Conservation (phyloP, 495 filamentous ascomycete species). For the Penicillium steckii region DNA sequence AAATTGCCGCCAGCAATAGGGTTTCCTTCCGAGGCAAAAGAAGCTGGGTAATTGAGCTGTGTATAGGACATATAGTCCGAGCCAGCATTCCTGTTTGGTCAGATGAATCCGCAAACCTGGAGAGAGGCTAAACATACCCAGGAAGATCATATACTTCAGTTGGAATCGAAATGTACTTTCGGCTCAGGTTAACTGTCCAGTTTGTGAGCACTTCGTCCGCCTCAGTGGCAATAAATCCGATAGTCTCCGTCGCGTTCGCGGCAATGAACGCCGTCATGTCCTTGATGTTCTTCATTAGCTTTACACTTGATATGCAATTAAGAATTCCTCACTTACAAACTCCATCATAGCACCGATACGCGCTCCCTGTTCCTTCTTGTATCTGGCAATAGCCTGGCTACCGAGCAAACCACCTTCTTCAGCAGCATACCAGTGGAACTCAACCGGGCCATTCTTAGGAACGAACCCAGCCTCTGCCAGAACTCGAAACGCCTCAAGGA, state of each 20-base stretch:
- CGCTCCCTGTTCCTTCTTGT: conserved; percentile 11
- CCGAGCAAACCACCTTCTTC: conserved; percentile 14
- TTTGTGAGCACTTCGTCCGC: conserved; percentile 10
- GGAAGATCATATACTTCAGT: conserved; percentile 9
- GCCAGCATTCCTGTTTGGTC: conserved; percentile 5
- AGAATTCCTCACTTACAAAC: conserved; percentile 12
- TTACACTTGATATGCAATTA: too few relatives aligned
- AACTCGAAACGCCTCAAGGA: conserved; percentile 11
- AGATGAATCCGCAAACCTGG: not conserved
- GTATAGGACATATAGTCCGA: conserved; percentile 17
- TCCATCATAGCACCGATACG: conserved; percentile 16
- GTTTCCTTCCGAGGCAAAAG: conserved; percentile 14
- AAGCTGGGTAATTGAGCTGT: conserved; percentile 13
- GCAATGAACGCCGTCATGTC: conserved; percentile 13
- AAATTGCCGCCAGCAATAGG: conserved; percentile 3
- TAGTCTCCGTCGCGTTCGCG: conserved; percentile 11
- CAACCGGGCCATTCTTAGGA: conserved; percentile 9
- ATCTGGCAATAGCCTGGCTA: conserved; percentile 9
- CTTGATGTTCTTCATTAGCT: too few relatives aligned
- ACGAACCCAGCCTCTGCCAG: conserved; percentile 10
- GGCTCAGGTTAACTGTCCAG: conserved; percentile 6
- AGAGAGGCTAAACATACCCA: conserved; percentile 2
- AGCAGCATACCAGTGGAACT: conserved; percentile 19
- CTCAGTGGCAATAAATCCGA: conserved; percentile 12
- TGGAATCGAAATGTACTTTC: conserved; percentile 13